These are phyloP conservation scores for Chondrus crispus DNA, from an alignment of 23 red algal species.

Conservation along the genomic window DNA sequence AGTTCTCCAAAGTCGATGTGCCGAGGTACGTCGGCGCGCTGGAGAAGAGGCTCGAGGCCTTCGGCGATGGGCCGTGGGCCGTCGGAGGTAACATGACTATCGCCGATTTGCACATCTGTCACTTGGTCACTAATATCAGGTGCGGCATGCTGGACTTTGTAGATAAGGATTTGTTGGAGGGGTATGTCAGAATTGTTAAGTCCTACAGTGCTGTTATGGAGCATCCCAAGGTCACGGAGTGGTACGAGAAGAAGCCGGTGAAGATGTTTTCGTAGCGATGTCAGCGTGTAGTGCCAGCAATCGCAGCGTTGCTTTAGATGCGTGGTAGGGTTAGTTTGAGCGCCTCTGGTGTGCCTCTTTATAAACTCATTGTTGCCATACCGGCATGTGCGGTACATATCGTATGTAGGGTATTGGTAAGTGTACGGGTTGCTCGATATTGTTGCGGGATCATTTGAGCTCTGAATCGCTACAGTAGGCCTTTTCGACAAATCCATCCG, in stretches of 20 bases:
- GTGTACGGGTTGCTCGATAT: too few species aligned
- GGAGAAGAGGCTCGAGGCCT: slow-evolving; percentile 13
- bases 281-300: too few species aligned
- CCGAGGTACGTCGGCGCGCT: slow-evolving; percentile 10
- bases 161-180: background rate
- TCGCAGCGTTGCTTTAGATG: too few species aligned
- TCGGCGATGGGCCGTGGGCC: slow-evolving; percentile 27
- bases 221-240: slow-evolving; percentile 33
- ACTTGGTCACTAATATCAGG: background rate
- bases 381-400: too few species aligned
- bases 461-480: too few species aligned
- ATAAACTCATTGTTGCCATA: too few species aligned
- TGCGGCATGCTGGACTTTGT: background rate
- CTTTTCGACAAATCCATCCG: too few species aligned
- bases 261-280: too few species aligned
- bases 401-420: too few species aligned
- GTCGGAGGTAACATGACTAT: slow-evolving; percentile 9
- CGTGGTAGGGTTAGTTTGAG: too few species aligned
- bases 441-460: too few species aligned
- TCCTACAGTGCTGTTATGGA: slow-evolving; percentile 22
- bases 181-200: background rate
- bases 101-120: slow-evolving; percentile 17
- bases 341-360: too few species aligned
- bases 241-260: slow-evolving; percentile 51
- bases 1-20: background rate